phyloP scores from a whole-genome alignment of 2,329 filamentous ascomycete genomes.

The Cordyceps fumosorosea region DNA sequence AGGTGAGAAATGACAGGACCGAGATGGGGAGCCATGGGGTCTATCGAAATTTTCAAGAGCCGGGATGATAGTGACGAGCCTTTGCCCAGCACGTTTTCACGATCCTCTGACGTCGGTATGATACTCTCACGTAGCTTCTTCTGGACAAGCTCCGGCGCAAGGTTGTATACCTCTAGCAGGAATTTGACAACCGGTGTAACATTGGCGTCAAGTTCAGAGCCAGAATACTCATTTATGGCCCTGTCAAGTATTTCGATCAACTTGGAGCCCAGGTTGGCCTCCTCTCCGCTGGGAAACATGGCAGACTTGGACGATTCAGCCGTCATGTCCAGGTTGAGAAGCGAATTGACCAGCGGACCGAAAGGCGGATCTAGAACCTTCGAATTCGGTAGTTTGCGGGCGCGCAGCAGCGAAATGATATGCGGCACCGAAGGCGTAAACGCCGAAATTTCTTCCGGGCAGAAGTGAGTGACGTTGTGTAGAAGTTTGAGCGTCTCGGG shows the following conservation, averaged over 20 bases:
- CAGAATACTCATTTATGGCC: slow-evolving; percentile 56
- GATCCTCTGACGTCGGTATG: slow-evolving; percentile 70
- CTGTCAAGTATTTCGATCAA: slow-evolving; percentile 65
- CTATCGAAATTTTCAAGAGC: slow-evolving; percentile 71
- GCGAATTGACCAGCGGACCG: slow-evolving; percentile 67
- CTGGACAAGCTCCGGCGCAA: slow-evolving; percentile 56
- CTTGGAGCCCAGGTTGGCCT: slow-evolving; percentile 53
- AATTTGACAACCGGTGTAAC: slow-evolving; percentile 69
- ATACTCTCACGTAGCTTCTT: slow-evolving; percentile 58
- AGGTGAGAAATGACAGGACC: slow-evolving; percentile 70
- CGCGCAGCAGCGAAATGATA: slow-evolving; percentile 64
- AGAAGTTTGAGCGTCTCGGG: slow-evolving; percentile 79
- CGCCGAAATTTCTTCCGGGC: slow-evolving; percentile 49
- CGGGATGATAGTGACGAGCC: slow-evolving; percentile 67
- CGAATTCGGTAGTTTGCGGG: slow-evolving; percentile 45
- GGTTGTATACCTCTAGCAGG: slow-evolving; percentile 62
- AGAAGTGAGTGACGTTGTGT: slow-evolving; percentile 80
- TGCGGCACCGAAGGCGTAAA: slow-evolving; percentile 65
- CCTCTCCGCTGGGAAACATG: slow-evolving; percentile 60
- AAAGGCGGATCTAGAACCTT: slow-evolving; percentile 69
- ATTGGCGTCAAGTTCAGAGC: slow-evolving; percentile 64
- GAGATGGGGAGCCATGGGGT: slow-evolving; percentile 63
- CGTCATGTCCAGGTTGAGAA: slow-evolving; percentile 71
- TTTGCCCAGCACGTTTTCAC: slow-evolving; percentile 69
- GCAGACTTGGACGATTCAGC: slow-evolving; percentile 45